phyloP scores from a whole-genome alignment of 2,329 filamentous ascomycete genomes.

The Endoconidiophora laricicola region DNA sequence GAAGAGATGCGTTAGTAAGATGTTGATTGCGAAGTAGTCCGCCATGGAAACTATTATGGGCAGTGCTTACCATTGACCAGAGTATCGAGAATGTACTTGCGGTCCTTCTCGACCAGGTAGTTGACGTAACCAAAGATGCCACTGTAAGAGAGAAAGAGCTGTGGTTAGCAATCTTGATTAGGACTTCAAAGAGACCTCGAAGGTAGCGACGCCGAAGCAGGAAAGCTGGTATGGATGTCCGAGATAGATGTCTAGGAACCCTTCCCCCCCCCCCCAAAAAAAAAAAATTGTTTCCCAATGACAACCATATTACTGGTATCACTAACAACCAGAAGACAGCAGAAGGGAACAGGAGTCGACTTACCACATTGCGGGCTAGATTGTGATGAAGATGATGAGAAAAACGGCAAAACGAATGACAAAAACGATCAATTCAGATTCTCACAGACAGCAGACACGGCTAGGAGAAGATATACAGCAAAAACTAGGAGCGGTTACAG shows the following conservation, averaged over 20 bases:
- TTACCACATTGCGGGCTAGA: conserved; percentile 13
- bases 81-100: conserved; percentile 89
- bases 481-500: conserved; percentile 7
- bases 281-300: background rate
- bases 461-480: conserved; percentile 1
- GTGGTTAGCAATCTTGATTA: conserved; percentile 3
- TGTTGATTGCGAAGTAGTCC: background rate
- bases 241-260: background rate
- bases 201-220: too few relatives aligned
- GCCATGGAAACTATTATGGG: conserved; percentile 4
- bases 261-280: too few relatives aligned
- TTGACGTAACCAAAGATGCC: conserved; percentile 98
- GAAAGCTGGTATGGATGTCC: background rate
- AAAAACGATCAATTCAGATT: conserved; percentile 5
- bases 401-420: conserved; percentile 9
- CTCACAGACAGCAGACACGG: background rate
- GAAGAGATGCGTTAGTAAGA: background rate
- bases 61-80: conserved; percentile 69
- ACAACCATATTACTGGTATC: background rate
- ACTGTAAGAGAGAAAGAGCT: conserved; percentile 29
- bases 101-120: conserved; percentile 97
- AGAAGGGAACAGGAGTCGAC: conserved; percentile 8
- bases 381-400: too few relatives aligned
- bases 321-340: background rate
- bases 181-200: background rate